Conservation (phyloP, 2,329 filamentous ascomycete genomes). For the Dactylellina haptotyla region DNA sequence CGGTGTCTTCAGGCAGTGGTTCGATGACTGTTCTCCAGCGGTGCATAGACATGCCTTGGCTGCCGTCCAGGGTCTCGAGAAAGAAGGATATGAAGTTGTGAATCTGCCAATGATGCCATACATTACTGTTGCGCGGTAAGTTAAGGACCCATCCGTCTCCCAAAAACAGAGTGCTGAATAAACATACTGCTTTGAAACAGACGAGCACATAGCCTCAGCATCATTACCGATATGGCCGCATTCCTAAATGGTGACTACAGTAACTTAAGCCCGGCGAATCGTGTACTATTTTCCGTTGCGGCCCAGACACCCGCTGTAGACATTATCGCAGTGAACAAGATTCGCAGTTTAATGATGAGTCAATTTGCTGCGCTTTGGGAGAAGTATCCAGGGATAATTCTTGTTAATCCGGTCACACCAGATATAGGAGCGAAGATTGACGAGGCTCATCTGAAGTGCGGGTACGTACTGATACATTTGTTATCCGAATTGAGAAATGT, state of each 20-base stretch:
- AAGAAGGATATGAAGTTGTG: conserved; percentile 67
- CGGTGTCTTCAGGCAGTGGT: conserved; percentile 76
- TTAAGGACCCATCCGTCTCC: too few species aligned
- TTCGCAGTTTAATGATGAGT: conserved; percentile 80
- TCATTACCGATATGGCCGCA: conserved; percentile 75
- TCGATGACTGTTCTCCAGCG: conserved; percentile 72
- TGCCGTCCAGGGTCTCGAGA: conserved; percentile 68
- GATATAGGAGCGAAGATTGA: conserved; percentile 27
- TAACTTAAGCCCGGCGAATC: conserved; percentile 73
- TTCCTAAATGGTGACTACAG: conserved; percentile 64
- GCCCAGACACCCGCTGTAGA: conserved; percentile 74
- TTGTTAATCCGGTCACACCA: conserved; percentile 81
- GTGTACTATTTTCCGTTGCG: conserved; percentile 74
- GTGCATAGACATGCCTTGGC: conserved; percentile 69
- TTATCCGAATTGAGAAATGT: neutral
- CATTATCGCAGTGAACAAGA: conserved; percentile 75
- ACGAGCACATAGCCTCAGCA: conserved; percentile 79
- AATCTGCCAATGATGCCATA: conserved; percentile 73
- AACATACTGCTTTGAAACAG: conserved; percentile 70
- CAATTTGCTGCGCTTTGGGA: conserved; percentile 78
- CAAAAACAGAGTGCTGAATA: neutral
- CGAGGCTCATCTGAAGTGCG: conserved; percentile 42
- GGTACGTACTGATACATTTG: conserved; percentile 20
- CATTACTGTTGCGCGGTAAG: conserved; percentile 33
- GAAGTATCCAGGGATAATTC: conserved; percentile 76